Evolutionary conservation across 495 filamentous ascomycete species (phyloP).

Genomic region (Chaetomium tenue): DNA sequence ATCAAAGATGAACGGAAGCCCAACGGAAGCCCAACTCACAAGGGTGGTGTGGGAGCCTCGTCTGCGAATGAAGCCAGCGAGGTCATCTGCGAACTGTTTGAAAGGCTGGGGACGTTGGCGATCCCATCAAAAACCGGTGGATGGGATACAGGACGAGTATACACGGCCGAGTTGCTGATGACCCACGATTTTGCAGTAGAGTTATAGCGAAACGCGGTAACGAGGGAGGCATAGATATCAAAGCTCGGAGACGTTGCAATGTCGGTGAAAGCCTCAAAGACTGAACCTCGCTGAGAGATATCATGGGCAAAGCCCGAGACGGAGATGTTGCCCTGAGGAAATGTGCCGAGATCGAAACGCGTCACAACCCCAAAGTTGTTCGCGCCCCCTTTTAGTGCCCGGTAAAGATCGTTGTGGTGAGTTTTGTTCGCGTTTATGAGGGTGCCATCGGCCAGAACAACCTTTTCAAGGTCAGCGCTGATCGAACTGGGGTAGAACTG

Average conservation of each 20-base stretch:
- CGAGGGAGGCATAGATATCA: background rate
- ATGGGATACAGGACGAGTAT: background rate
- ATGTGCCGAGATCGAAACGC: constrained; percentile 29
- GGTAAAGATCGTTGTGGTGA: constrained; percentile 48
- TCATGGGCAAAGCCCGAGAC: constrained; percentile 15
- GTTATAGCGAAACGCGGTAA: constrained; percentile 3
- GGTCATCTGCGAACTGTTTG: constrained; percentile 7
- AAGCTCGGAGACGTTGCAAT: background rate
- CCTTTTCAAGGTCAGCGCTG: background rate
- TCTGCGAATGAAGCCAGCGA: background rate
- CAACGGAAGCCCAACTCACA: background rate
- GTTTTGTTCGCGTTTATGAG: constrained; percentile 35
- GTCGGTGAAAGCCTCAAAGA: background rate
- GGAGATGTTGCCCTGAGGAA: constrained; percentile 29
- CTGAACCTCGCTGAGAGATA: constrained; percentile 14
- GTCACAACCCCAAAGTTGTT: constrained; percentile 59
- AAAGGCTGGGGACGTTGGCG: constrained; percentile 6
- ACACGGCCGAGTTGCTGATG: constrained; percentile 10
- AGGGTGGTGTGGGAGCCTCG: constrained; percentile 10
- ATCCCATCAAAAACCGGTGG: constrained; percentile 16
- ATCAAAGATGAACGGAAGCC: constrained; percentile 13
- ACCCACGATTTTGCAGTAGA: constrained; percentile 2
- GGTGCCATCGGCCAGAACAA: background rate
- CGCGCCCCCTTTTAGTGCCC: constrained; percentile 54
- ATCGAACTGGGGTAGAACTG: constrained; percentile 40